Conservation (phyloP, 768 basidiomycete genomes). For the Amanita molliuscula region DNA sequence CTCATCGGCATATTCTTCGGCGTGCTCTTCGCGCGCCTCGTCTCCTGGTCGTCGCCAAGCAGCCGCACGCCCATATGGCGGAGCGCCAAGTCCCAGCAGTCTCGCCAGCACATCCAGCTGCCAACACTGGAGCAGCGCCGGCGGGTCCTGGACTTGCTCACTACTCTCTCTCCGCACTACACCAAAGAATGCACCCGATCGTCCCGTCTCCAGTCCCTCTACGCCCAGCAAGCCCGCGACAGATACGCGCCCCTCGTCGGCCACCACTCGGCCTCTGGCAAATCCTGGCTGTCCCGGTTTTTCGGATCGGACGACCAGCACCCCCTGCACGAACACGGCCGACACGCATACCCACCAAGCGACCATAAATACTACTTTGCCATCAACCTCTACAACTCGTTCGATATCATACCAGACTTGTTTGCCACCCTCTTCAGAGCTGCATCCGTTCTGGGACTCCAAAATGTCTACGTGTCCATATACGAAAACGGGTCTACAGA, state of each 20-base stretch:
- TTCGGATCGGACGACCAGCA: conserved; percentile 34
- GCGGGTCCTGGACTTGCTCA: conserved; percentile 80
- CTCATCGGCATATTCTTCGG: conserved; percentile 54
- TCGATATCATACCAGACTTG: conserved; percentile 95
- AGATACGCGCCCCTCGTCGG: conserved; percentile 83
- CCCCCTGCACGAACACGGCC: conserved; percentile 23
- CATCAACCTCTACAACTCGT: conserved; percentile 99
- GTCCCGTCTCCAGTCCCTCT: conserved; percentile 64
- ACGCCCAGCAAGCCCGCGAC: conserved; percentile 74
- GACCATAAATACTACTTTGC: conserved; percentile 99
- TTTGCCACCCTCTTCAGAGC: conserved; percentile 95
- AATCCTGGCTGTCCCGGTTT: conserved; percentile 52
- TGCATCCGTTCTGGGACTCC: conserved; percentile 85
- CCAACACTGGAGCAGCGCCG: conserved; percentile 79
- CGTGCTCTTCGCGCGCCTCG: conserved; percentile 39
- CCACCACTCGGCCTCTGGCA: conserved; percentile 46
- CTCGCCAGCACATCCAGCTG: conserved; percentile 54
- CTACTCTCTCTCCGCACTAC: conserved; percentile 82
- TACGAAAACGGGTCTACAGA: conserved; percentile 99
- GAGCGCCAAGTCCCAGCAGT: conserved; percentile 35
- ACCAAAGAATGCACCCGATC: conserved; percentile 82
- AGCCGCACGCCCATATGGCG: conserved; percentile 35
- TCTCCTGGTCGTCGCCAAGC: conserved; percentile 35
- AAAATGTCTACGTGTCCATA: conserved; percentile 97
- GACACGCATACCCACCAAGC: conserved; percentile 30